Percentiles rank a stretch among this genome's conserved stretches.
These are phyloP conservation scores for Theileria equi DNA, from an alignment of 169 alveolate species.

Conservation along the genomic window DNA sequence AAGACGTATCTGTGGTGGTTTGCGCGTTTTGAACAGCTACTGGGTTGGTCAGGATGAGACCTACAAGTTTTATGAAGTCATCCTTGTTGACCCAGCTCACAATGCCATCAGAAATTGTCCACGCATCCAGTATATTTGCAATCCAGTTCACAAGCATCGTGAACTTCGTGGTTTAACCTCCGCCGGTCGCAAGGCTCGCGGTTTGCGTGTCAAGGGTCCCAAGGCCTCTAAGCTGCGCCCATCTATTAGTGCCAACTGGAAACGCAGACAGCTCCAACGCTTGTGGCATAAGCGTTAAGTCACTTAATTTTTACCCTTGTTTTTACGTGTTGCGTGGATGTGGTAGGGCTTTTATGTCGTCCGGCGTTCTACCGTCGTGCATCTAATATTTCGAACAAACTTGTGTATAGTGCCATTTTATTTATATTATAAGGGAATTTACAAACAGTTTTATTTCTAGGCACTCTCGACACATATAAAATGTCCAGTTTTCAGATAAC, in stretches of 20 bases:
- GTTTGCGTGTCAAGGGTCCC: conserved; percentile 92
- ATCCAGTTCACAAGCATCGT: conserved; percentile 96
- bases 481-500: conserved; percentile 66
- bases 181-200: conserved; percentile 85
- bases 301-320: not conserved
- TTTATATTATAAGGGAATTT: not conserved
- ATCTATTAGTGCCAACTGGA: conserved; percentile 92
- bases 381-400: too few relatives aligned
- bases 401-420: not conserved
- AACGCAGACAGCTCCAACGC: conserved; percentile 90
- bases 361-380: too few relatives aligned
- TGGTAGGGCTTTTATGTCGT: not conserved
- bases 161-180: conserved; percentile 97
- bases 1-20: conserved; percentile 88
- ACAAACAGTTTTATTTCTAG: too few relatives aligned
- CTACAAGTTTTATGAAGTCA: conserved; percentile 97
- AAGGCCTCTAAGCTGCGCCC: conserved; percentile 92
- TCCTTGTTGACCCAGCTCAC: conserved; percentile 97
- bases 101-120: conserved; percentile 97
- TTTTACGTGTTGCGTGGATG: not conserved
- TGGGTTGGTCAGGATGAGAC: conserved; percentile 99
- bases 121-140: conserved; percentile 97
- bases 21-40: conserved; percentile 98
- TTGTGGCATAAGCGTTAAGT: conserved; percentile 93
- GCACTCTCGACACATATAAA: not conserved